phyloP scores from a whole-genome alignment of 306 rosid species.

The Pyrus betulifolia region DNA sequence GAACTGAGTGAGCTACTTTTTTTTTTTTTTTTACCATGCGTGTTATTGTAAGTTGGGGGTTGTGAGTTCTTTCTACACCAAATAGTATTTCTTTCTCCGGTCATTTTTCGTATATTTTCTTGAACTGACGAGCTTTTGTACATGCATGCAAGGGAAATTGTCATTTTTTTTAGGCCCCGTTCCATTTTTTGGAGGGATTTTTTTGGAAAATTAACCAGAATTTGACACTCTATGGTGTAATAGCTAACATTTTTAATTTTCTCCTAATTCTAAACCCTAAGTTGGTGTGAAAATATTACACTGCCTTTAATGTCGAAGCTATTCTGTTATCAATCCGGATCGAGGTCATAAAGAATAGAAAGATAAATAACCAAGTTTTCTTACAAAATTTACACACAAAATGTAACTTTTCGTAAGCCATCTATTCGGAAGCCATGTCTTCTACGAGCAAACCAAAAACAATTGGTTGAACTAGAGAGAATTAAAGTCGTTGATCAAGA shows the following conservation, averaged over 20 bases:
- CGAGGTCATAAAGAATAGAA: background rate
- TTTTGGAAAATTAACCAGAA: background rate
- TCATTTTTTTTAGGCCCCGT: background rate
- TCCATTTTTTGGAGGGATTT: background rate
- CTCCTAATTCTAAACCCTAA: no score
- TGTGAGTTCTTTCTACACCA: background rate
- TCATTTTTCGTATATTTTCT: background rate
- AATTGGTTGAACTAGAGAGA: no score
- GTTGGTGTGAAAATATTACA: no score
- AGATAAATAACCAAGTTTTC: background rate
- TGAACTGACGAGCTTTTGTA: background rate
- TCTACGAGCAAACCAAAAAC: background rate
- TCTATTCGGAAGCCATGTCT: no score
- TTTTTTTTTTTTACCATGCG: background rate
- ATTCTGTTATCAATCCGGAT: no score
- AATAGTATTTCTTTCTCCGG: background rate
- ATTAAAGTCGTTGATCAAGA: no score
- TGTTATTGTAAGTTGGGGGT: background rate
- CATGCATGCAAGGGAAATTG: background rate
- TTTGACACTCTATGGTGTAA: background rate
- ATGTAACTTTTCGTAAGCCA: no score
- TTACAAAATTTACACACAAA: background rate
- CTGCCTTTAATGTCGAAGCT: no score
- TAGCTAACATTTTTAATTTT: no score
- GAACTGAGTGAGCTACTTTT: background rate